Base-by-base conservation (phyloP, 2,329 filamentous ascomycete species). In the Aquanectria penicillioides region DNA sequence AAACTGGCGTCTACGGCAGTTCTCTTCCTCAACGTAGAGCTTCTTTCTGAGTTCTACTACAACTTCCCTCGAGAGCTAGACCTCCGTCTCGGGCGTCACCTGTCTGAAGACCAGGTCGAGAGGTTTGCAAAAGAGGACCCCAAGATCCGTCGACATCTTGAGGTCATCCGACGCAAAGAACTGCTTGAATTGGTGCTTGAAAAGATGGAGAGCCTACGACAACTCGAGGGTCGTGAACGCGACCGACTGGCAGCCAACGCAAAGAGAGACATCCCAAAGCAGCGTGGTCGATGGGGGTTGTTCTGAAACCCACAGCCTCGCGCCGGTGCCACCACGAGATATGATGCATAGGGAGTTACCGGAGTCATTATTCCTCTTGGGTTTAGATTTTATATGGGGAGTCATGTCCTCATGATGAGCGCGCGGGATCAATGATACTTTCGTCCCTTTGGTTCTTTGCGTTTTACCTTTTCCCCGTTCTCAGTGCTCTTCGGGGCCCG, bases 11-110 rank as follows among this genome's bases (percentile, higher is more conserved):
- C 93, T 2, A 99, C 95, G 0, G 94, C 95, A 2, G 95, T 99
- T 8, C 86, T 99, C 0, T 99, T 99, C 82, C 85, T 99, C 25
- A 97, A 99, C 71, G 95, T 98, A 10, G 96, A 99, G 78, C 85
- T 99, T 17, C 86, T 99, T 15, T 94, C 92, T 2, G 97, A 99
- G 72, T 99, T 98, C 75, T 97, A 97, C 80, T 97, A 97, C 78
- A 93, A 95, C 73, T 99, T 99, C 77, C 95, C 95, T 1, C 87
- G 95, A 33, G 93, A 97, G 73, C 85, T 99, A 11, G 95, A 99
- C 74, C 81, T 90, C 59, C 87, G 94, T 28, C 88, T 99, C 10
- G 93, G 94, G 40, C 87, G 93, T 22, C 89, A 93, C 68, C 83
- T 97, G 60, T 86, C 87, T 28, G 87, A 90, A 53, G 87, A 88